Evolutionary conservation across 164 flowering plant genomes (phyloP), one percentile per base, ranked within the genome.

Genomic region (Magnolia officinalis): DNA sequence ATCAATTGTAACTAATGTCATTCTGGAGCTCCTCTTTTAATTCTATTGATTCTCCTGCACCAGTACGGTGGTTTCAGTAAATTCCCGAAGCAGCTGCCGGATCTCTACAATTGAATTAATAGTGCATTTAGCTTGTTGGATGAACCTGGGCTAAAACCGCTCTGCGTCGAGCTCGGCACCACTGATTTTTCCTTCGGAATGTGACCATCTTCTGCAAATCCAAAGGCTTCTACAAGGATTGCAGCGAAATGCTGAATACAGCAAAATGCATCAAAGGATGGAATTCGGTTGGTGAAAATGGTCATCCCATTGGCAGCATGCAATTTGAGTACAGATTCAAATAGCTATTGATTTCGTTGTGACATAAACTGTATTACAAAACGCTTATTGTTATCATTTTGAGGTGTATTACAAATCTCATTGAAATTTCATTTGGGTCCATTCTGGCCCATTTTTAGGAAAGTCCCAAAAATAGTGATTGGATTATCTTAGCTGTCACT

Each of bases 1-100:
- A 26, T 26, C 29, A 26, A 26, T 26, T 26, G 29, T 26, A 26
- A 26, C 29, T 26, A 26, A 26, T 26, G 29, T 26, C 37, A 1
- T 26, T 50, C 50, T 19, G 1, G 14, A 20, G 51, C 71, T 74
- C 18, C 4, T 61, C 66, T 50, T 21, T n/a, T n/a, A n/a, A 26
- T 51, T 68, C 49, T 78, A 63, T 70, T 71, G 51, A 63, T 63
- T 77, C 51, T 74, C 68, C 37, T 76, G 74, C n/a, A 6, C 52
- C 89, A 92, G 98, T 92, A 85, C 81, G 98, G 99, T 68, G 99
- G 99, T 66, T 94, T 92, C 87, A 88, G 98, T 73, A 96, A 96
- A 81, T 89, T 83, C 75, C 97, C 99, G 0, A 76, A 87, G 59
- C 71, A 83, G 63, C 76, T 88, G 50, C 98, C 99, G 55, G 99